Conservation (phyloP, 352 stramenopile species). For the Elongisporangium anandrum region DNA sequence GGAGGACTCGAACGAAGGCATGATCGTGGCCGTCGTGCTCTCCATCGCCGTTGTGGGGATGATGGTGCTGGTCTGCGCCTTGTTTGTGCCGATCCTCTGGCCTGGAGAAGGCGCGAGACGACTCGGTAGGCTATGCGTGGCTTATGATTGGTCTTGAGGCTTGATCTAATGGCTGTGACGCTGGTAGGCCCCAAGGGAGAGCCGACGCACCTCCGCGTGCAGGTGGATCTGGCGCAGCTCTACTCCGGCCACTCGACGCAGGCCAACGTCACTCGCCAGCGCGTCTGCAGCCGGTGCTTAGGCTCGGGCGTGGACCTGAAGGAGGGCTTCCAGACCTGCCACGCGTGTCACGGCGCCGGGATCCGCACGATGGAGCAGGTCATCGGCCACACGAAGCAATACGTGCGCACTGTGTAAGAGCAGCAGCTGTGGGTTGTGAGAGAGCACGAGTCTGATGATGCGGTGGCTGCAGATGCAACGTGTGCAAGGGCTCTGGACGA, state of each 20-base stretch:
- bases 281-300: constrained; percentile 37
- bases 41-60: background rate
- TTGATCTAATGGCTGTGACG: background rate
- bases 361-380: constrained; percentile 30
- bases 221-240: constrained; percentile 31
- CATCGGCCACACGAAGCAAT: constrained; percentile 27
- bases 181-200: constrained; percentile 23
- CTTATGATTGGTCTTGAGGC: background rate
- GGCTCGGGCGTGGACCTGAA: constrained; percentile 28
- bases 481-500: constrained; percentile 27
- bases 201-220: constrained; percentile 22
- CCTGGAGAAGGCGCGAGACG: background rate
- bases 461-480: constrained; percentile 18
- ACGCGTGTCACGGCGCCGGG: constrained; percentile 29
- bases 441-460: background rate
- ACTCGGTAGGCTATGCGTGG: background rate
- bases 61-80: background rate
- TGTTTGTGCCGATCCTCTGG: background rate
- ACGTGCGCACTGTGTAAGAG: constrained; percentile 26
- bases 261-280: constrained; percentile 12
- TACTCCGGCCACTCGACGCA: constrained; percentile 21
- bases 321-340: constrained; percentile 34
- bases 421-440: background rate
- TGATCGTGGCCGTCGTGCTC: background rate
- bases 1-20: background rate